Conservation (phyloP, 805 yeast species). For the Suhomyces emberorum region DNA sequence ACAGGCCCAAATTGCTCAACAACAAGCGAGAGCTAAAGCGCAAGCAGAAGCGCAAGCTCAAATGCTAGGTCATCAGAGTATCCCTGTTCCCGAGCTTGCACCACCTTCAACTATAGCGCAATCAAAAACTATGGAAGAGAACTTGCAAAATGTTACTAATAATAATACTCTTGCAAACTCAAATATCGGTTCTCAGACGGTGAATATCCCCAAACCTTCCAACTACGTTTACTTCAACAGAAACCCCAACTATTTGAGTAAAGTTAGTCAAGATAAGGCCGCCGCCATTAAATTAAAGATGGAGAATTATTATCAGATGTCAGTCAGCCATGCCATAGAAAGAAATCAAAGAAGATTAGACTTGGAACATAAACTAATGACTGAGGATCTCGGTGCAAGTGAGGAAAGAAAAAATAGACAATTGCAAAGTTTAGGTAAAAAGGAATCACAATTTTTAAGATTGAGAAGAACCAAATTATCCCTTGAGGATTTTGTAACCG, state of each 20-base stretch:
- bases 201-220: constrained; percentile 9
- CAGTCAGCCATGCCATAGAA: constrained; percentile 90
- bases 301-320: constrained; percentile 81
- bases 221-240: constrained; percentile 74
- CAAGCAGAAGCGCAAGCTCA: constrained; percentile 42
- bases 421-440: constrained; percentile 76
- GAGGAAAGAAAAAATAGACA: constrained; percentile 86
- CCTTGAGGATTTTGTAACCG: constrained; percentile 81
- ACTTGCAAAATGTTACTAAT: constrained; percentile 9
- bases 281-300: constrained; percentile 77
- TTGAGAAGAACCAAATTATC: constrained; percentile 80
- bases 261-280: constrained; percentile 75
- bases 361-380: constrained; percentile 67
- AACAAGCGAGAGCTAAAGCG: constrained; percentile 11
- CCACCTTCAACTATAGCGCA: not conserved
- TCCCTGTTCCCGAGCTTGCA: no score
- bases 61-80: no score
- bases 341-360: constrained; percentile 89
- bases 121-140: constrained; percentile 1
- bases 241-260: constrained; percentile 76
- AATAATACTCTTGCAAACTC: constrained; percentile 15
- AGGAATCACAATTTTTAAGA: constrained; percentile 83
- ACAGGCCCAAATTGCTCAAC: constrained; percentile 12
- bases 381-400: constrained; percentile 62
- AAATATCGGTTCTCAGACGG: constrained; percentile 10